Evolutionary conservation across 2,329 filamentous ascomycete species (phyloP), one percentile per base, ranked within the genome.

Genomic region (Tolypocladium paradoxum): DNA sequence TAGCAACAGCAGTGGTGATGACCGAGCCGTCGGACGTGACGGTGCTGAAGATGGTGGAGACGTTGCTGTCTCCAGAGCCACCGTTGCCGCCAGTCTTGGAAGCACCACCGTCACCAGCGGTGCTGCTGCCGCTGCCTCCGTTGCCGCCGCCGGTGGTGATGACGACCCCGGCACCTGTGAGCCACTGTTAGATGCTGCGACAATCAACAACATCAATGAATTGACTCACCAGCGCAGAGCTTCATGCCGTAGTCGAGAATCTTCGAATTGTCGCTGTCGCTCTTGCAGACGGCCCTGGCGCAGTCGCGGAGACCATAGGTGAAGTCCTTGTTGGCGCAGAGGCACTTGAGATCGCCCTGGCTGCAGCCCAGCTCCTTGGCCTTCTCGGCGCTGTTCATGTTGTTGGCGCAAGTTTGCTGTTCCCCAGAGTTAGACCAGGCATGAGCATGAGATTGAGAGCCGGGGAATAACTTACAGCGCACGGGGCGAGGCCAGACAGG

Each of bases 271-370:
- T 71, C 71, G 48, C 70, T 64, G 18, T 64, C 58, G 16, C 59
- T 54, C 54, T 58, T 53, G 68, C 76, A 79, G 46, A 68, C 65
- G 64, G 73, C 65, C 56, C 60, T 57, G 20, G 76, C 71, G 67
- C 77, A 80, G 69, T 80, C 77, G 54, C 71, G 74, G 55, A 79
- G 64, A 51, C 76, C 77, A 57, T 72, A 77, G 54, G 67, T 60
- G 65, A 77, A 79, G 68, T 76, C 61, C 46, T 56, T 40, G 57
- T 75, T 73, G 54, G 62, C 60, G 70, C 77, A 80, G 16, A 79
- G 69, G 65, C 77, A 79, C 49, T 61, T 59, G 43, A 69, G 36
- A 55, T 77, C 74, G 40, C 61, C 62, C 52, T 60, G 55, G 8
- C 56, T 53, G 68, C 79, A 83, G 55, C 72, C 71, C 36, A 82